phyloP scores from a whole-genome alignment of 768 basidiomycete species.

The Boletus bicolor region DNA sequence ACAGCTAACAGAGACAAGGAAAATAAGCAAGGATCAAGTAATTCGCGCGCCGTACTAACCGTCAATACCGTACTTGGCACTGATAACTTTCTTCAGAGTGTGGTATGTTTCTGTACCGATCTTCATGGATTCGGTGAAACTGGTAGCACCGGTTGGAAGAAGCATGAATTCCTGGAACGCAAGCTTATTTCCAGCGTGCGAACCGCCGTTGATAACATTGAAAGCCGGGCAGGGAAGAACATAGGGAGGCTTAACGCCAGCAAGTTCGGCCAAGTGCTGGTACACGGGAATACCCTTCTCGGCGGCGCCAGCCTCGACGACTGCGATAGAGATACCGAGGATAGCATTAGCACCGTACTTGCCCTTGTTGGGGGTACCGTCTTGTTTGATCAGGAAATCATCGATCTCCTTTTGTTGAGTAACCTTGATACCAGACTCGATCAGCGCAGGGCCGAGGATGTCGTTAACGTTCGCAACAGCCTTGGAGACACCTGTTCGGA shows the following conservation, averaged over 20 bases:
- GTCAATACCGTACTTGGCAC: slow-evolving; percentile 98
- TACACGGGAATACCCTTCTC: slow-evolving; percentile 96
- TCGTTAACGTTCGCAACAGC: slow-evolving; percentile 94
- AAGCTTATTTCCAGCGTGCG: slow-evolving; percentile 98
- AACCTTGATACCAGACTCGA: slow-evolving; percentile 79
- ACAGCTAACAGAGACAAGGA: slow-evolving; percentile 57
- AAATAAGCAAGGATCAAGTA: not conserved
- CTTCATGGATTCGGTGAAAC: slow-evolving; percentile 97
- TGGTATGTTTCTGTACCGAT: slow-evolving; percentile 98
- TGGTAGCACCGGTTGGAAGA: slow-evolving; percentile 86
- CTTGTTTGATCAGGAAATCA: slow-evolving; percentile 96
- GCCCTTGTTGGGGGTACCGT: slow-evolving; percentile 98
- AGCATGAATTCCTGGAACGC: slow-evolving; percentile 99
- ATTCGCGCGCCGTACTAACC: slow-evolving; percentile 47
- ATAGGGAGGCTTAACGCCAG: slow-evolving; percentile 92
- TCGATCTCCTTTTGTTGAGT: slow-evolving; percentile 94
- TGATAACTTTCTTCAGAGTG: slow-evolving; percentile 98
- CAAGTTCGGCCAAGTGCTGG: slow-evolving; percentile 93
- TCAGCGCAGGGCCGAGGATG: slow-evolving; percentile 82
- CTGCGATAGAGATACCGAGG: slow-evolving; percentile 96
- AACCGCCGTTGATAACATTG: slow-evolving; percentile 99
- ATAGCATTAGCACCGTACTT: slow-evolving; percentile 99
- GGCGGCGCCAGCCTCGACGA: slow-evolving; percentile 87
- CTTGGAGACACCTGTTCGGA: slow-evolving; percentile 75
- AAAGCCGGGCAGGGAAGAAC: slow-evolving; percentile 90